Evolutionary conservation across 1,284 basidiomycete species (phyloP).

Genomic region (Ceratobasidium sp.): DNA sequence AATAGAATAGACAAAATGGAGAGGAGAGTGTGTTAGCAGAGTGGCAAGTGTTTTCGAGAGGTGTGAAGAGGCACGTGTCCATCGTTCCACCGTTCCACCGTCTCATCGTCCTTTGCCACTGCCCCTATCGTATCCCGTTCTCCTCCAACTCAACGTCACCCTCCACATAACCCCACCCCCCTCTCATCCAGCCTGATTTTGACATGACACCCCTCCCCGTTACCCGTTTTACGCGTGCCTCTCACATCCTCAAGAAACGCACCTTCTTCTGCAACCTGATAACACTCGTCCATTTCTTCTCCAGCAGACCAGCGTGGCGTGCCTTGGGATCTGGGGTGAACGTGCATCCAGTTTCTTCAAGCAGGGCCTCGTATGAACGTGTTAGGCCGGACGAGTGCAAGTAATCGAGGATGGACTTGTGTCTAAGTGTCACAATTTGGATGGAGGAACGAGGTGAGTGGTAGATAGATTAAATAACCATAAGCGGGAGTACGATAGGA

Average conservation of each 20-base stretch:
- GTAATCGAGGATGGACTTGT: slow-evolving; percentile 88
- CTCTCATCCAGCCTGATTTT: neutral
- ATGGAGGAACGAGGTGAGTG: neutral
- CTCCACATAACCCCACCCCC: neutral
- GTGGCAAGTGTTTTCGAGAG: slow-evolving; percentile 1
- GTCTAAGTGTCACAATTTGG: slow-evolving; percentile 61
- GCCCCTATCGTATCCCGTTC: neutral
- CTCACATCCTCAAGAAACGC: slow-evolving; percentile 48
- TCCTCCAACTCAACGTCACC: neutral
- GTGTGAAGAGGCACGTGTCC: neutral
- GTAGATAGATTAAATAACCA: slow-evolving; percentile 32
- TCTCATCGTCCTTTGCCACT: neutral
- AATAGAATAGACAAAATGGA: neutral
- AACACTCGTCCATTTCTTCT: slow-evolving; percentile 96
- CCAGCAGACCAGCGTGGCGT: slow-evolving; percentile 83
- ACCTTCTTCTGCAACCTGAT: slow-evolving; percentile 95
- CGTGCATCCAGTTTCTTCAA: slow-evolving; percentile 66
- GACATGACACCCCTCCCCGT: neutral
- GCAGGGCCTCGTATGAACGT: slow-evolving; percentile 72
- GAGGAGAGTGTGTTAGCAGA: neutral
- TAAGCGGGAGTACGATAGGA: slow-evolving; percentile 48
- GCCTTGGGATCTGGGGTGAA: slow-evolving; percentile 85
- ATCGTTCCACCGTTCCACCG: neutral
- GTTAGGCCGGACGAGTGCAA: slow-evolving; percentile 73
- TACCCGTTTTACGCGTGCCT: slow-evolving; percentile 4